Percentiles rank a stretch among this genome's conserved stretches.
phyloP scores from a whole-genome alignment of 176 grass and related monocot genomes.

The Coix lacrymajobi region DNA sequence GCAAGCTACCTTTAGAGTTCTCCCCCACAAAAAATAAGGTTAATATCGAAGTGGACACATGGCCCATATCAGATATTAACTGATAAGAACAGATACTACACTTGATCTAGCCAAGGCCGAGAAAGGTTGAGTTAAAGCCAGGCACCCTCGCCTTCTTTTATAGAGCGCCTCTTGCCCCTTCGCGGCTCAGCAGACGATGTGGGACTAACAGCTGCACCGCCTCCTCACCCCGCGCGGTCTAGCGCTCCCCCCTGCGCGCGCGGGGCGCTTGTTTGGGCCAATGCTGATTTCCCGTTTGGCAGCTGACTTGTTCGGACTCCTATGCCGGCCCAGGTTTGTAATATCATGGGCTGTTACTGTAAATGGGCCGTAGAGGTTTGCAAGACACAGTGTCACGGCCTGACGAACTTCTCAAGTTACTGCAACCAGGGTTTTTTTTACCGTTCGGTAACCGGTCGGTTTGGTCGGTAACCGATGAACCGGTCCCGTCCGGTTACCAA shows the following conservation, averaged over 20 bases:
- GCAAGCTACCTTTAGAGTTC: background rate
- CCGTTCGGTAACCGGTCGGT: no score
- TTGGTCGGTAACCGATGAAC: no score
- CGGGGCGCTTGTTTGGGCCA: background rate
- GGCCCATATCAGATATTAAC: no score
- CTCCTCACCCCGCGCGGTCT: background rate
- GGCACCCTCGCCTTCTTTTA: no score
- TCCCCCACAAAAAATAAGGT: no score
- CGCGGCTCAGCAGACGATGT: no score
- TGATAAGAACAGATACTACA: background rate
- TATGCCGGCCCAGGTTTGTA: background rate
- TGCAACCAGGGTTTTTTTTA: no score
- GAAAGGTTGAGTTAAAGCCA: conserved; percentile 42
- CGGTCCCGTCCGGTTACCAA: no score
- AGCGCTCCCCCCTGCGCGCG: background rate
- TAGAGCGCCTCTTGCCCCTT: no score
- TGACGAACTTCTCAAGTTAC: no score
- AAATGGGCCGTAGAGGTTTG: background rate
- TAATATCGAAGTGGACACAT: no score
- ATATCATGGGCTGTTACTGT: background rate
- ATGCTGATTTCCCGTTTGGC: background rate
- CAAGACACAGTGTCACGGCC: background rate
- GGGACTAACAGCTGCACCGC: background rate
- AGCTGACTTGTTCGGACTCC: background rate
- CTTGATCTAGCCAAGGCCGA: conserved; percentile 51